These are phyloP conservation scores for Pleoardoris graminearum DNA, from an alignment of 2,329 filamentous ascomycete species.

Conservation along the genomic window DNA sequence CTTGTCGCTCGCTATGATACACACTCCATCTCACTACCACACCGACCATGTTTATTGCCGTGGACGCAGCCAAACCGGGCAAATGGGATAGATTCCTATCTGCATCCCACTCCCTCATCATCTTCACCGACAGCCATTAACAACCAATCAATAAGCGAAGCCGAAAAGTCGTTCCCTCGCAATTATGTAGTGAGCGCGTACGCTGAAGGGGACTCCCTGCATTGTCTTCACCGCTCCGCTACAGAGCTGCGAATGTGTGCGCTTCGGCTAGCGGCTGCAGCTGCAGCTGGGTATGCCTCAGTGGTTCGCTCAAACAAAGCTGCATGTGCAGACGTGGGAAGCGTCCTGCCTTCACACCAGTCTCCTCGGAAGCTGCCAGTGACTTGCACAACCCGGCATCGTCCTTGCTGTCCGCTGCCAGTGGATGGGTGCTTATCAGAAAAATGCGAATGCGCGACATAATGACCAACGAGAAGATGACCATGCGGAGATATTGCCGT, in stretches of 20 bases:
- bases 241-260: neutral
- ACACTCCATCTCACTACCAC: too few species aligned
- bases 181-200: neutral
- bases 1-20: too few species aligned
- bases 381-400: neutral
- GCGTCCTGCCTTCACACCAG: neutral
- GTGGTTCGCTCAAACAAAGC: neutral
- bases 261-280: neutral
- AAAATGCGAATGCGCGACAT: neutral
- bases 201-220: neutral
- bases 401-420: neutral
- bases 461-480: neutral
- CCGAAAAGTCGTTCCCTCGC: neutral
- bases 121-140: neutral
- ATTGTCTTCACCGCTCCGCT: neutral
- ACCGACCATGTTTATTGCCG: too few species aligned
- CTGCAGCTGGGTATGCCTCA: neutral
- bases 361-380: neutral
- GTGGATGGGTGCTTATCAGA: neutral
- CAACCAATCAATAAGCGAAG: neutral
- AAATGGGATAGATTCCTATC: neutral
- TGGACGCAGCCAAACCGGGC: too few species aligned
- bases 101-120: neutral
- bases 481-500: neutral
- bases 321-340: neutral